Conservation (phyloP, 1,139 yeast species). For the Taphrina deformans region DNA sequence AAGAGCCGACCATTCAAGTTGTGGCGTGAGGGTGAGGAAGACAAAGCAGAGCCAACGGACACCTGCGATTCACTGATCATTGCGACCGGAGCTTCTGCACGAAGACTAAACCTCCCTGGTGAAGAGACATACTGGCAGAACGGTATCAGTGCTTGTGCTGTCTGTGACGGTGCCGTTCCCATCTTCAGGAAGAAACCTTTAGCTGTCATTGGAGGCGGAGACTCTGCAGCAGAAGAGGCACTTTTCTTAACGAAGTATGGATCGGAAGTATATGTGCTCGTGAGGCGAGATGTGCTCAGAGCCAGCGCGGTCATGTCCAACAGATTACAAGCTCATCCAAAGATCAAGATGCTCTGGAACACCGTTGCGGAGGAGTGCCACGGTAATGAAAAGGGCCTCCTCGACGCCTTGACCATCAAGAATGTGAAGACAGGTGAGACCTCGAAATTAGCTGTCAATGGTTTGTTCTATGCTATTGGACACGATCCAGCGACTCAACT, state of each 20-base stretch:
- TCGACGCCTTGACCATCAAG: conserved; percentile 60
- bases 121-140: conserved; percentile 98
- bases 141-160: conserved; percentile 99
- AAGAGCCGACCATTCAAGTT: conserved; percentile 86
- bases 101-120: conserved; percentile 89
- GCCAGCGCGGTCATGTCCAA: conserved; percentile 96
- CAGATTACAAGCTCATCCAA: conserved; percentile 78
- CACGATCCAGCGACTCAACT: conserved; percentile 92
- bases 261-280: conserved; percentile 87
- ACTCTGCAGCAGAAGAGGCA: conserved; percentile 99
- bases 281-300: conserved; percentile 89
- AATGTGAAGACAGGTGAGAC: conserved; percentile 71
- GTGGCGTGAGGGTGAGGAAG: conserved; percentile 85
- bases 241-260: conserved; percentile 93
- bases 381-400: conserved; percentile 55
- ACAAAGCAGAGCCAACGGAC: conserved; percentile 58
- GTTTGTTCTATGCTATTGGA: conserved; percentile 96
- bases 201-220: conserved; percentile 98
- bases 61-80: conserved; percentile 89
- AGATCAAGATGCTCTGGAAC: conserved; percentile 86
- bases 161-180: conserved; percentile 99
- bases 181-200: conserved; percentile 96
- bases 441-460: conserved; percentile 73
- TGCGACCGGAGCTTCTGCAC: conserved; percentile 98
- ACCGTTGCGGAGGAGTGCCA: conserved; percentile 82